These are phyloP conservation scores for Pyrenophora graminea DNA, from an alignment of 2,329 filamentous ascomycete species.

Conservation along the genomic window DNA sequence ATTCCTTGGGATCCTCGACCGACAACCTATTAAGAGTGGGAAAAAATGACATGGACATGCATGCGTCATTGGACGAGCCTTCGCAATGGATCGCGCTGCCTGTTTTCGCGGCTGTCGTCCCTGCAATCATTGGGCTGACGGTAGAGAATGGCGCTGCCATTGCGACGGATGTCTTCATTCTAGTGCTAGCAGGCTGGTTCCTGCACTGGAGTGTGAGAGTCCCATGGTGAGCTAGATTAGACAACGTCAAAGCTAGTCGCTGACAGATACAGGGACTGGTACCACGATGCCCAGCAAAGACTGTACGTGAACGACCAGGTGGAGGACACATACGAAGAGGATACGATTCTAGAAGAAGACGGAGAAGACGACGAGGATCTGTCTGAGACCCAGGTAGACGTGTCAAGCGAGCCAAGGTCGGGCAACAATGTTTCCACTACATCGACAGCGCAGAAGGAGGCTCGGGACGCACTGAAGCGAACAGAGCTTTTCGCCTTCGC, in stretches of 20 bases:
- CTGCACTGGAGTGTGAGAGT: constrained; percentile 90
- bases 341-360: constrained; percentile 39
- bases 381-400: constrained; percentile 17
- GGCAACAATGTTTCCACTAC: constrained; percentile 3
- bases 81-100: constrained; percentile 81
- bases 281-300: constrained; percentile 53
- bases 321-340: constrained; percentile 23
- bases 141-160: constrained; percentile 84
- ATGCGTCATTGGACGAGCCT: constrained; percentile 54
- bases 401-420: constrained; percentile 14
- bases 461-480: constrained; percentile 67
- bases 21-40: constrained; percentile 68
- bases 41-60: constrained; percentile 32
- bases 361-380: constrained; percentile 24
- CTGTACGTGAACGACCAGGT: constrained; percentile 34
- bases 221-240: constrained; percentile 68
- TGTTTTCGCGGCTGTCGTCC: constrained; percentile 79
- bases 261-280: constrained; percentile 54
- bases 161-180: constrained; percentile 80
- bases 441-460: constrained; percentile 42
- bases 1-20: constrained; percentile 66
- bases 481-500: constrained; percentile 76
- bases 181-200: constrained; percentile 80
- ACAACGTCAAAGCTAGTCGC: neutral
- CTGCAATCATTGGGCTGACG: constrained; percentile 80